phyloP scores from a whole-genome alignment of 371 early-diverging fungal species.

The Apophysomyces elegans region DNA sequence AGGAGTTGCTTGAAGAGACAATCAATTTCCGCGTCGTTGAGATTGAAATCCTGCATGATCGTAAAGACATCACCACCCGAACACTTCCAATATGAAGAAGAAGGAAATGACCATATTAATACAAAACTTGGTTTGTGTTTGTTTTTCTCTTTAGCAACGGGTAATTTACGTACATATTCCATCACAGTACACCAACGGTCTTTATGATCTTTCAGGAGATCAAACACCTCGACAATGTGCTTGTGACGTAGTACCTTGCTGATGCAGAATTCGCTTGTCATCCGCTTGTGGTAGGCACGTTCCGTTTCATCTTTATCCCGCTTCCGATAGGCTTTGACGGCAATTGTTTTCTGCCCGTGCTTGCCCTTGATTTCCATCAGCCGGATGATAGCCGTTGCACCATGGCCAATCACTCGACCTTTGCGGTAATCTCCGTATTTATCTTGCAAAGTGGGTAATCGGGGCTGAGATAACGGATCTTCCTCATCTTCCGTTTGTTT shows the following conservation, averaged over 20 bases:
- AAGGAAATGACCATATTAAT: constrained; percentile 12
- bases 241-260: constrained; percentile 60
- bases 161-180: constrained; percentile 53
- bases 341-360: constrained; percentile 16
- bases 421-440: constrained; percentile 31
- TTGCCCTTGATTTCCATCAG: constrained; percentile 17
- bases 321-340: constrained; percentile 61
- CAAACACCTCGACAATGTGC: constrained; percentile 73
- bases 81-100: constrained; percentile 26
- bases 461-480: not conserved
- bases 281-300: constrained; percentile 62
- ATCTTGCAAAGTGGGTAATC: constrained; percentile 21
- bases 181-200: constrained; percentile 60
- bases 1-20: constrained; percentile 85
- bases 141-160: not conserved
- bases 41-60: constrained; percentile 43
- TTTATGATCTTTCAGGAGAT: constrained; percentile 61
- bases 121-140: not conserved
- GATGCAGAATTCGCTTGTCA: constrained; percentile 78
- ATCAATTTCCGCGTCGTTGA: constrained; percentile 51
- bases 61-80: constrained; percentile 64
- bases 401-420: constrained; percentile 30
- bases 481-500: constrained; percentile 8
- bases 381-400: constrained; percentile 36
- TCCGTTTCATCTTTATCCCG: constrained; percentile 50